Percentiles rank a stretch among this genome's conserved stretches.
phyloP scores from a whole-genome alignment of 768 basidiomycete species.

The Candolleomyces aberdarensis region DNA sequence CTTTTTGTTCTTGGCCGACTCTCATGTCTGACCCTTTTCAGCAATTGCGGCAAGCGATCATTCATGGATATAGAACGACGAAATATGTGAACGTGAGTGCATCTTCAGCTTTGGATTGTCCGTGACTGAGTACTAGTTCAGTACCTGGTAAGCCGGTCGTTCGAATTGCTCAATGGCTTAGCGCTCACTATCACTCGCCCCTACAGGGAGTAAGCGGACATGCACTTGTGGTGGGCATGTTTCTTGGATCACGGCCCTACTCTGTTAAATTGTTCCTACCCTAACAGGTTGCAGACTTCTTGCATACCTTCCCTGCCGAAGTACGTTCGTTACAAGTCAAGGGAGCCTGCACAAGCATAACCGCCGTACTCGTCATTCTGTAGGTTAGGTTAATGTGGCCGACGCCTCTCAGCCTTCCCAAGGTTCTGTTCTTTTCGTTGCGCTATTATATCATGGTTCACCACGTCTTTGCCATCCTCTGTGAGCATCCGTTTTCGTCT shows the following conservation, averaged over 20 bases:
- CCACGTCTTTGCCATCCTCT: not conserved
- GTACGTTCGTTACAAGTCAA: not conserved
- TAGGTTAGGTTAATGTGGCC: slow-evolving; percentile 4
- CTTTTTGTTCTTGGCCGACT: no score
- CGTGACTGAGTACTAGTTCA: no score
- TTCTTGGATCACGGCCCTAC: not conserved
- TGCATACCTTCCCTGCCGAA: not conserved
- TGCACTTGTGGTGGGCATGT: not conserved
- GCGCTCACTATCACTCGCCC: not conserved
- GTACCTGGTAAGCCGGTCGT: not conserved
- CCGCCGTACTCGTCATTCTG: not conserved
- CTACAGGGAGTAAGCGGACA: not conserved
- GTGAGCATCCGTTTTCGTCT: not conserved
- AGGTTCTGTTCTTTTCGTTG: not conserved
- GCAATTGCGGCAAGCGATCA: not conserved
- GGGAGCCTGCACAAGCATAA: not conserved
- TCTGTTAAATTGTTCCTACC: not conserved
- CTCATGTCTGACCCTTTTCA: no score
- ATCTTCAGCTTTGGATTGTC: not conserved
- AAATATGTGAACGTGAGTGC: not conserved
- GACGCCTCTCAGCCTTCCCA: not conserved
- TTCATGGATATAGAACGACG: not conserved
- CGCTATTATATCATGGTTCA: slow-evolving; percentile 3
- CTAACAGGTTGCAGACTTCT: not conserved
- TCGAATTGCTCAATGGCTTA: not conserved